A percentile compares a stretch with the other conserved stretches of the same genome.
Evolutionary conservation across 441 rosid genomes (phyloP).

Genomic region (Croton setiger): DNA sequence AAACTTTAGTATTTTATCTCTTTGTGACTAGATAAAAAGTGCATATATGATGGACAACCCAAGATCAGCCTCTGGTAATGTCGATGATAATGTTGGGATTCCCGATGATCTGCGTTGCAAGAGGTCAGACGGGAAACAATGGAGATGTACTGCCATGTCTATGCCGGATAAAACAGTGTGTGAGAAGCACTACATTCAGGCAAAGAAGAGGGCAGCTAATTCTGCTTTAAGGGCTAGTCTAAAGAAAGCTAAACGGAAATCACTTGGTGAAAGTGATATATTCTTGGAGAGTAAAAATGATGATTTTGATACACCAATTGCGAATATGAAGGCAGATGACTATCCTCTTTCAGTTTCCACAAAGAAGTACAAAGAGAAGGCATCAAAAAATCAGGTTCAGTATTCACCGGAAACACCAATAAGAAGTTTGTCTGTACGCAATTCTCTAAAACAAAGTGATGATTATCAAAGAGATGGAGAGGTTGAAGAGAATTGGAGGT

Average conservation of each 20-base stretch:
- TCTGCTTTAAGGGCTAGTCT: conserved; percentile 81
- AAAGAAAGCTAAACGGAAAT: conserved; percentile 73
- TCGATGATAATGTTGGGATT: conserved; percentile 61
- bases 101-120: conserved; percentile 95
- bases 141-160: conserved; percentile 98
- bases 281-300: conserved; percentile 67
- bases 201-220: conserved; percentile 91
- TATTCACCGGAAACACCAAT: conserved; percentile 58
- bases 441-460: conserved; percentile 43
- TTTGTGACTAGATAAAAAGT: not conserved
- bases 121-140: conserved; percentile 97
- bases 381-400: conserved; percentile 34
- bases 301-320: conserved; percentile 49
- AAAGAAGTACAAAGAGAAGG: conserved; percentile 50
- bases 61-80: conserved; percentile 52
- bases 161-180: conserved; percentile 98
- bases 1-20: not conserved
- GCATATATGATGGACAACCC: conserved; percentile 42
- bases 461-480: conserved; percentile 50
- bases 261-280: conserved; percentile 52
- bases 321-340: conserved; percentile 39
- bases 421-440: conserved; percentile 41
- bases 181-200: conserved; percentile 93
- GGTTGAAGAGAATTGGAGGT: conserved; percentile 58
- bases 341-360: conserved; percentile 33